A percentile compares a stretch with the other conserved stretches of the same genome.
phyloP scores from a whole-genome alignment of 2,329 filamentous ascomycete species.

The Annulohypoxylon truncatum region DNA sequence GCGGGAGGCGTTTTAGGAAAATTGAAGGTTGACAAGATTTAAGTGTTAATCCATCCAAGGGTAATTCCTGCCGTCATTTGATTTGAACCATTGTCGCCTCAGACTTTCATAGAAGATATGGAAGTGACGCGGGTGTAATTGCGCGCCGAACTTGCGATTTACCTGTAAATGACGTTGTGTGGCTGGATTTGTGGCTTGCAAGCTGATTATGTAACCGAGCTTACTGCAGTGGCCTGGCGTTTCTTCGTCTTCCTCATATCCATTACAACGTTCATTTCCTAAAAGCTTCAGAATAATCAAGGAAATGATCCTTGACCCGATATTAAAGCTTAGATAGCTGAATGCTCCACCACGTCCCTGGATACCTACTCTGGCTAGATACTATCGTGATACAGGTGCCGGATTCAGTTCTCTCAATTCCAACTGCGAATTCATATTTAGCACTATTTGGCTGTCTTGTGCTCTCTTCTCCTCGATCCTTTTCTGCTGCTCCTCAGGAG shows the following conservation, averaged over 20 bases:
- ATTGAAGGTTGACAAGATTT: not conserved
- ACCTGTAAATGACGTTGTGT: constrained; percentile 2
- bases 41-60: not conserved
- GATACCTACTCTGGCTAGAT: not conserved
- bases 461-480: constrained; percentile 55
- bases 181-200: not conserved
- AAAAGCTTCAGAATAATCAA: not conserved
- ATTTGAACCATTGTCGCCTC: not conserved
- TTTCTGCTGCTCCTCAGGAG: constrained; percentile 67
- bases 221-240: too few species aligned
- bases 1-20: not conserved
- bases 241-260: too few species aligned
- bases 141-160: not conserved
- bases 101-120: not conserved
- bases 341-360: too few species aligned
- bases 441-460: constrained; percentile 41
- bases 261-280: not conserved
- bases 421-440: not conserved
- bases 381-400: not conserved
- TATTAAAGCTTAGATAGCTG: too few species aligned
- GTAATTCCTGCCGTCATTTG: not conserved
- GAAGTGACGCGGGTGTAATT: not conserved
- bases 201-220: not conserved
- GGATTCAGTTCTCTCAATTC: constrained; percentile 5
- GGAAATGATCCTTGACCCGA: too few species aligned